These are phyloP conservation scores for Begonia loranthoides DNA, from an alignment of 306 rosid species.

Conservation along the genomic window DNA sequence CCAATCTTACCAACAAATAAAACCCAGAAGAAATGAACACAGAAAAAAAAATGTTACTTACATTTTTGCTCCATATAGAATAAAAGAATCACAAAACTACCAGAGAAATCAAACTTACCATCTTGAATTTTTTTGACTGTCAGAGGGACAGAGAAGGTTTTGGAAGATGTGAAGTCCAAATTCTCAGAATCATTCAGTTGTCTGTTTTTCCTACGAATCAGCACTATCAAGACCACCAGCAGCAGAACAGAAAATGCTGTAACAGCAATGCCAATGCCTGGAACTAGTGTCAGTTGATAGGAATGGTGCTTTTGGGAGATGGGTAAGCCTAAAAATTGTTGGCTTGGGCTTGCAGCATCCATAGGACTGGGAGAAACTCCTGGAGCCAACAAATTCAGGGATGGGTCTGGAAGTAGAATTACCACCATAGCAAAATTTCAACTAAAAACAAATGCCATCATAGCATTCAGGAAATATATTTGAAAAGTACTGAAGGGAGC, in stretches of 20 bases:
- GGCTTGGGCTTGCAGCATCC: slow-evolving; percentile 64
- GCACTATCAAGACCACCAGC: slow-evolving; percentile 62
- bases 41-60: slow-evolving; percentile 3
- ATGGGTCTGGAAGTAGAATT: slow-evolving; percentile 44
- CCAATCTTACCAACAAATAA: slow-evolving; percentile 1
- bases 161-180: slow-evolving; percentile 32
- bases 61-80: slow-evolving; percentile 2
- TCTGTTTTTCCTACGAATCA: slow-evolving; percentile 64
- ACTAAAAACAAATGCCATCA: too few relatives aligned
- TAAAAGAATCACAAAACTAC: slow-evolving; percentile 9
- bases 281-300: slow-evolving; percentile 61
- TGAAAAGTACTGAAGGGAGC: too few relatives aligned
- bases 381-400: slow-evolving; percentile 43
- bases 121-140: slow-evolving; percentile 66
- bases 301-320: slow-evolving; percentile 33
- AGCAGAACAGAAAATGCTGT: slow-evolving; percentile 55
- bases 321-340: slow-evolving; percentile 33
- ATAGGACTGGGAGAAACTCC: slow-evolving; percentile 61
- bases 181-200: slow-evolving; percentile 54
- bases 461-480: too few relatives aligned
- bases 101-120: slow-evolving; percentile 29
- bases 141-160: slow-evolving; percentile 37
- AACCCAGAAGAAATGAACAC: slow-evolving; percentile 7
- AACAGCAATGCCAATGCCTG: slow-evolving; percentile 64
- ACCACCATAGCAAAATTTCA: slow-evolving; percentile 1